phyloP scores from a whole-genome alignment of 805 yeast species.

The Scheffersomyces ergatensis region DNA sequence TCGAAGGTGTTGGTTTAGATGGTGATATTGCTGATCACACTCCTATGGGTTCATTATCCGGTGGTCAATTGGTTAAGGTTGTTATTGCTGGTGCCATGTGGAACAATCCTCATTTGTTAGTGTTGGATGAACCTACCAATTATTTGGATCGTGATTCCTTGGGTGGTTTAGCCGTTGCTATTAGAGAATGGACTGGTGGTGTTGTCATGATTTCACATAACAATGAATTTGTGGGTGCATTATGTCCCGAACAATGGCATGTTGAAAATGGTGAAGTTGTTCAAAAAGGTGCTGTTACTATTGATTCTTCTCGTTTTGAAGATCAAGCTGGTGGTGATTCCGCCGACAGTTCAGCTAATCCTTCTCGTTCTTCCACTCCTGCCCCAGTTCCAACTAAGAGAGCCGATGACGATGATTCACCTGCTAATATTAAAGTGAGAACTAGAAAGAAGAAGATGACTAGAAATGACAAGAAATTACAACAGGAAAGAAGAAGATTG shows the following conservation, averaged over 20 bases:
- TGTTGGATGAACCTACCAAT: slow-evolving; percentile 97
- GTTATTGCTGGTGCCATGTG: slow-evolving; percentile 99
- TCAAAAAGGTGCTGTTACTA: slow-evolving; percentile 73
- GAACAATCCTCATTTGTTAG: slow-evolving; percentile 97
- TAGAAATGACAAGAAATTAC: slow-evolving; percentile 89
- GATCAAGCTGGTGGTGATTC: slow-evolving; percentile 66
- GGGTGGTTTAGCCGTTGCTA: slow-evolving; percentile 96
- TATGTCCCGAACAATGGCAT: slow-evolving; percentile 98
- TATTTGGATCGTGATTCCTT: slow-evolving; percentile 96
- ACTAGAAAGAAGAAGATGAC: slow-evolving; percentile 95
- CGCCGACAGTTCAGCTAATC: slow-evolving; percentile 45
- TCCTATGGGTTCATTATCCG: slow-evolving; percentile 93
- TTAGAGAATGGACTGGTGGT: slow-evolving; percentile 98
- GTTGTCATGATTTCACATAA: slow-evolving; percentile 98
- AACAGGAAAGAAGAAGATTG: slow-evolving; percentile 90
- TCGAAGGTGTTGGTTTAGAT: slow-evolving; percentile 95
- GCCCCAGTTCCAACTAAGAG: slow-evolving; percentile 36
- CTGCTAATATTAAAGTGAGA: slow-evolving; percentile 92
- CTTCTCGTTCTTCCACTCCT: slow-evolving; percentile 23
- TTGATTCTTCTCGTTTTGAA: slow-evolving; percentile 79
- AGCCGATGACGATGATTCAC: slow-evolving; percentile 80
- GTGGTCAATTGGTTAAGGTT: slow-evolving; percentile 97
- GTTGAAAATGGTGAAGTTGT: slow-evolving; percentile 90
- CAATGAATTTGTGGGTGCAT: slow-evolving; percentile 93
- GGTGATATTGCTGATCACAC: slow-evolving; percentile 99